Percentiles rank a stretch among this genome's conserved stretches.
These are phyloP conservation scores for Phialophora verrucosa DNA, from an alignment of 2,329 filamentous ascomycete species.

Conservation along the genomic window DNA sequence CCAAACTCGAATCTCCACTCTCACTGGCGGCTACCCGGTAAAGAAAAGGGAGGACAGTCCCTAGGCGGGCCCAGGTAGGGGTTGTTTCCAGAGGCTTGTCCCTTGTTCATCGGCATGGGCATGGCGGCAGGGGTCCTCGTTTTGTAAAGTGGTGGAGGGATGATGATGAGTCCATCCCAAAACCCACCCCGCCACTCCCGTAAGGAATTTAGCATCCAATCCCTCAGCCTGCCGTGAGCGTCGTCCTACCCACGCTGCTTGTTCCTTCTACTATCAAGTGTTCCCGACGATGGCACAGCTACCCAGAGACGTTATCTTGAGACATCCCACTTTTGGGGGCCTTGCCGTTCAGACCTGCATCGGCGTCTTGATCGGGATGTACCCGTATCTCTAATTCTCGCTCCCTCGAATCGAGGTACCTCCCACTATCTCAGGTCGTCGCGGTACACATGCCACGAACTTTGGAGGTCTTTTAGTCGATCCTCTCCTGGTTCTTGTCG, in stretches of 20 bases:
- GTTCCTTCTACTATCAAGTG: conserved; percentile 7
- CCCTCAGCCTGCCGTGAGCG: conserved; percentile 12
- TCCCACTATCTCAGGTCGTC: conserved; percentile 4
- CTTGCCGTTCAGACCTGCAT: conserved; percentile 4
- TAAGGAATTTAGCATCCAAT: conserved; percentile 1
- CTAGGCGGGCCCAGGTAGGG: conserved; percentile 11
- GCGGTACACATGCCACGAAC: conserved; percentile 22
- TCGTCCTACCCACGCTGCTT: not conserved
- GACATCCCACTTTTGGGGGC: conserved; percentile 21
- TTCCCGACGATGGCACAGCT: not conserved
- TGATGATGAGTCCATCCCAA: conserved; percentile 15
- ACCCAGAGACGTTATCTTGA: conserved; percentile 11
- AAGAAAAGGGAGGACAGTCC: conserved; percentile 3
- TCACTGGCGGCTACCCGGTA: conserved; percentile 13
- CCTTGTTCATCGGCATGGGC: conserved; percentile 15
- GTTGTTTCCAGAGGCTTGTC: conserved; percentile 1
- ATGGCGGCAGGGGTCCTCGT: conserved; percentile 16
- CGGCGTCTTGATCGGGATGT: conserved; percentile 5
- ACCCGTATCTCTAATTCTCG: conserved; percentile 3
- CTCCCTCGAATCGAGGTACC: conserved; percentile 14
- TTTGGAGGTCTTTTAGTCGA: conserved; percentile 19
- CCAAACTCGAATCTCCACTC: conserved; percentile 15
- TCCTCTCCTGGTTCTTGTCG: conserved; percentile 3
- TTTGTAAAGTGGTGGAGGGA: conserved; percentile 6
- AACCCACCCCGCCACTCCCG: conserved; percentile 6